Evolutionary conservation across 2,329 filamentous ascomycete species (phyloP), one percentile per base, ranked within the genome.

Genomic region (Penicillium thymicola): DNA sequence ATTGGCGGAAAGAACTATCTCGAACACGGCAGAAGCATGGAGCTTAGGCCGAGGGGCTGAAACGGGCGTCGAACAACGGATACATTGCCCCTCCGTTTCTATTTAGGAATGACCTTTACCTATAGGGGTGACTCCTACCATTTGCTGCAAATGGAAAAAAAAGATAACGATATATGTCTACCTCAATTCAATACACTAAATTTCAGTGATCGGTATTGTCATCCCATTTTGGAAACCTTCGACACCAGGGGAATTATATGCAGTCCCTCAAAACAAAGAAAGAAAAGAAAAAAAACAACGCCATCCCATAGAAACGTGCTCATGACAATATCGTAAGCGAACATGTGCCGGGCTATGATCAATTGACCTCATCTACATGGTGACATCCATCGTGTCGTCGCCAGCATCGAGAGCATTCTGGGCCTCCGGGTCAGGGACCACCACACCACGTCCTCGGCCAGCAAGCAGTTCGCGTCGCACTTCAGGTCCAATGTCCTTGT

Each of bases 331-430:
- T 65, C 63, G 59, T 65, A 63, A 59, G 57, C 60, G 52, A 57
- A 51, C 57, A 65, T 63, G 62, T 61, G 64, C 61, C 54, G 55
- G 55, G 54, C 43, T 49, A 47, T 8, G 28, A 44, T 45, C 41
- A 37, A 44, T 45, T 45, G 27, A 32, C 7, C 45, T 45, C 58
- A 49, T 61, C 59, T 71, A 75, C 61, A 74, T 70, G 36, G 70
- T 86, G 67, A 92, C 82, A 69, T 92, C 80, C 91, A 97, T 97
- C 16, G 92, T 96, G 78, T 97, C 93, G 72, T 97, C 90, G 10
- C 89, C 84, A 54, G 83, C 92, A 65, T 91, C 64, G 67, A 82
- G 69, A 76, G 79, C 63, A 75, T 76, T 83, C 72, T 90, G 87
- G 23, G 86, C 70, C 25, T 74, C 73, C 6, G 69, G 68, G 28